These are phyloP conservation scores for Pneumocystis oryctolagi DNA, from an alignment of 1,139 yeast species.

Conservation along the genomic window DNA sequence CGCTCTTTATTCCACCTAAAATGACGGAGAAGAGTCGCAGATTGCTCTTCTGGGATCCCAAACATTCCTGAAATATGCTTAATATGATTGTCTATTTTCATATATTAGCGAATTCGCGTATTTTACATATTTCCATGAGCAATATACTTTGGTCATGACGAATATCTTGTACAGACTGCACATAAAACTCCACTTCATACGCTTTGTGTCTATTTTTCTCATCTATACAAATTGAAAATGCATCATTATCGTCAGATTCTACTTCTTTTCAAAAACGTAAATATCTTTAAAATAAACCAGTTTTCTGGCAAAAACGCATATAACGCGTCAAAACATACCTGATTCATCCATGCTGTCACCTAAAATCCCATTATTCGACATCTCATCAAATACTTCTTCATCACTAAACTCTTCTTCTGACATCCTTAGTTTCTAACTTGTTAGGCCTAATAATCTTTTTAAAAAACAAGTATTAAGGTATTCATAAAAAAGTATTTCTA, in stretches of 20 bases:
- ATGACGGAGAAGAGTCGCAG: constrained; percentile 41
- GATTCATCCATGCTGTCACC: background rate
- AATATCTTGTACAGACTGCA: constrained; percentile 21
- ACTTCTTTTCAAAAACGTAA: constrained; percentile 35
- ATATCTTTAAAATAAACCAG: background rate
- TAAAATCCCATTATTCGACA: background rate
- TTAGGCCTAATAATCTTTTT: background rate
- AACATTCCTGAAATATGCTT: constrained; percentile 25
- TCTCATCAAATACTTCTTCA: constrained; percentile 2
- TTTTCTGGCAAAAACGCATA: background rate
- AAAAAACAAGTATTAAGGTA: background rate
- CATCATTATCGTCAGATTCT: constrained; percentile 26
- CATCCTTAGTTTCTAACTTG: background rate
- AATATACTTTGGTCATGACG: constrained; percentile 17
- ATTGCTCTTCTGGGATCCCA: constrained; percentile 28
- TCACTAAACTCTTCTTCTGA: constrained; percentile 1
- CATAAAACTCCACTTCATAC: constrained; percentile 21
- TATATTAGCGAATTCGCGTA: background rate
- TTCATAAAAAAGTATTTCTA: background rate
- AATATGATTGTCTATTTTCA: constrained; percentile 14
- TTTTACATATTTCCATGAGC: no score
- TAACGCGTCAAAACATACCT: background rate
- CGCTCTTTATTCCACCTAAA: constrained; percentile 65
- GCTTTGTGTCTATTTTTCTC: constrained; percentile 17
- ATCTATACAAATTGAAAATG: background rate